Conservation (phyloP, 305 asterid species). For the Fraxinus ornus region DNA sequence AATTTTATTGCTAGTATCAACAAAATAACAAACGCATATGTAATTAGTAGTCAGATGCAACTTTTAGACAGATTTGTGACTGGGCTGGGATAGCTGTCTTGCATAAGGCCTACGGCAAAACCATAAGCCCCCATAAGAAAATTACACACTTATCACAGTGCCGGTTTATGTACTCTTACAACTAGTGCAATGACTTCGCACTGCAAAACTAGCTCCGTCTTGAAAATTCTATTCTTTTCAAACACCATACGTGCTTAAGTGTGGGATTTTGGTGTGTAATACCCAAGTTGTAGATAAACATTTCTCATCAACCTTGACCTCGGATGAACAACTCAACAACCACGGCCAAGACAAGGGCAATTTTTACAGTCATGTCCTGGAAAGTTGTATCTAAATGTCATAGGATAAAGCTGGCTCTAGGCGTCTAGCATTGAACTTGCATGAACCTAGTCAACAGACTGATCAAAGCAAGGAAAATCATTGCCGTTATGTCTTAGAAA, state of each 20-base stretch:
- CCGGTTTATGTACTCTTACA: not conserved
- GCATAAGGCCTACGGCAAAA: not conserved
- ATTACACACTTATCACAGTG: not conserved
- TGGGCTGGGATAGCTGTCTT: no score
- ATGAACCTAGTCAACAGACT: not conserved
- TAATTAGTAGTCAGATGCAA: no score
- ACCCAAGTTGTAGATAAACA: not conserved
- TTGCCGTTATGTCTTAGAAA: not conserved
- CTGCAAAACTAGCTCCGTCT: not conserved
- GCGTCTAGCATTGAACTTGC: not conserved
- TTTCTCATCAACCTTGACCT: not conserved
- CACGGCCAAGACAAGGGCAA: not conserved
- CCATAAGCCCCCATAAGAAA: not conserved
- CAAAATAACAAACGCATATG: no score
- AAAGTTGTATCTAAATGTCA: not conserved
- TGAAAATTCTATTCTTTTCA: not conserved
- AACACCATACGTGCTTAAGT: not conserved
- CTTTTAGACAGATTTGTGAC: no score
- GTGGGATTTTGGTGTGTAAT: not conserved
- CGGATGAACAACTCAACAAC: not conserved
- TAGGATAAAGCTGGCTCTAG: not conserved
- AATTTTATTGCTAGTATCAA: no score
- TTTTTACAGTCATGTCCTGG: not conserved
- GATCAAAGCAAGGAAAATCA: not conserved
- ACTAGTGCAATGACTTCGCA: not conserved